These are phyloP conservation scores for Candida bentonensis DNA, from an alignment of 805 yeast genomes.

Conservation along the genomic window DNA sequence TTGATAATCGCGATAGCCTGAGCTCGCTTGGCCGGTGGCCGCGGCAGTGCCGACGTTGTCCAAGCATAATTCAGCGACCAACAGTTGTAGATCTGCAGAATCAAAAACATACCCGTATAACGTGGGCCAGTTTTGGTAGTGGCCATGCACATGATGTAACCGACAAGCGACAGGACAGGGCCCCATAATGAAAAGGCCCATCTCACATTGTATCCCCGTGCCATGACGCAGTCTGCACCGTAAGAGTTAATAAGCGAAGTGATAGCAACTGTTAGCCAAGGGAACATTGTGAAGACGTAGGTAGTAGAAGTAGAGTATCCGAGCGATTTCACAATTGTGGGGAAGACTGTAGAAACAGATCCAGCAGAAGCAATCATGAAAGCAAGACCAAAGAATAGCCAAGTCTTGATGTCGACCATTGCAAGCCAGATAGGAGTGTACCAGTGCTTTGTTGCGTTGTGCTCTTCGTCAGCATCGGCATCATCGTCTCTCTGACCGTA, in stretches of 20 bases:
- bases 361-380: slow-evolving; percentile 39
- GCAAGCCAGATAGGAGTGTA: slow-evolving; percentile 8
- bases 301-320: slow-evolving; percentile 37
- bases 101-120: slow-evolving; percentile 46
- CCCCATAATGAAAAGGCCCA: slow-evolving; percentile 28
- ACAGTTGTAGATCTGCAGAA: slow-evolving; percentile 40
- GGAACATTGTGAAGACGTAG: slow-evolving; percentile 12
- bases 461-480: slow-evolving; percentile 10
- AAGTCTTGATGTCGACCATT: slow-evolving; percentile 13
- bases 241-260: slow-evolving; percentile 8
- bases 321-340: slow-evolving; percentile 45
- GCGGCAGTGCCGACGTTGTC: slow-evolving; percentile 41
- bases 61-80: slow-evolving; percentile 40
- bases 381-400: slow-evolving; percentile 9
- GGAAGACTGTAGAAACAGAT: slow-evolving; percentile 49
- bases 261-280: slow-evolving; percentile 8
- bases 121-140: slow-evolving; percentile 42
- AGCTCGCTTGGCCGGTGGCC: slow-evolving; percentile 48
- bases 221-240: slow-evolving; percentile 27
- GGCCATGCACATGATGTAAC: slow-evolving; percentile 37
- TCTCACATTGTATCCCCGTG: slow-evolving; percentile 23
- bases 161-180: slow-evolving; percentile 27
- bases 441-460: slow-evolving; percentile 1
- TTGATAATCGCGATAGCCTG: slow-evolving; percentile 44
- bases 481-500: slow-evolving; percentile 27